Evolutionary conservation across 441 rosid genomes (phyloP).

Genomic region (Gossypium schwendimanii): DNA sequence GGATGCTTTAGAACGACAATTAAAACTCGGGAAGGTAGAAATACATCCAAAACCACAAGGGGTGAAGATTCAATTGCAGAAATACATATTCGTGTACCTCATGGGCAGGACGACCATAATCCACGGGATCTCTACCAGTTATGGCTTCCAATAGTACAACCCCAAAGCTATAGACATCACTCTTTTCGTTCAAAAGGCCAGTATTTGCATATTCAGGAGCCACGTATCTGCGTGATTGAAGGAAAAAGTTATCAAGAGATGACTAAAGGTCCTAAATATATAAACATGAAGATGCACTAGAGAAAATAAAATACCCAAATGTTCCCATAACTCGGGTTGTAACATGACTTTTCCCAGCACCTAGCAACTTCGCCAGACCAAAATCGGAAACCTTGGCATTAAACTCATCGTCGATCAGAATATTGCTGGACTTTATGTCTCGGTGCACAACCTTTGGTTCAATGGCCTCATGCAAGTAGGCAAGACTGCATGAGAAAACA

Average conservation of each 20-base stretch:
- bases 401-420: slow-evolving; percentile 81
- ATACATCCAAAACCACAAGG: not conserved
- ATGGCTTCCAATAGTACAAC: slow-evolving; percentile 81
- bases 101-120: slow-evolving; percentile 68
- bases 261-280: not conserved
- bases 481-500: slow-evolving; percentile 50
- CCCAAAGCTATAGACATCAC: slow-evolving; percentile 95
- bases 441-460: slow-evolving; percentile 99
- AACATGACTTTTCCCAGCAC: slow-evolving; percentile 93
- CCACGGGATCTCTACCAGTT: slow-evolving; percentile 95
- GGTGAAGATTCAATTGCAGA: not conserved
- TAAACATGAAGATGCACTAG: not conserved
- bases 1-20: not conserved
- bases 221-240: slow-evolving; percentile 54
- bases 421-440: slow-evolving; percentile 91
- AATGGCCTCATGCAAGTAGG: slow-evolving; percentile 92
- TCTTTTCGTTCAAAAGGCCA: slow-evolving; percentile 90
- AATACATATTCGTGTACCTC: slow-evolving; percentile 41
- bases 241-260: not conserved
- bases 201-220: slow-evolving; percentile 97
- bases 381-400: slow-evolving; percentile 93
- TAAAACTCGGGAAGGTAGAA: not conserved
- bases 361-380: slow-evolving; percentile 91
- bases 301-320: slow-evolving; percentile 50
- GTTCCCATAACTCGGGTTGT: slow-evolving; percentile 99